Evolutionary conservation across 164 flowering plant species (phyloP).

Genomic region (Piper longum): DNA sequence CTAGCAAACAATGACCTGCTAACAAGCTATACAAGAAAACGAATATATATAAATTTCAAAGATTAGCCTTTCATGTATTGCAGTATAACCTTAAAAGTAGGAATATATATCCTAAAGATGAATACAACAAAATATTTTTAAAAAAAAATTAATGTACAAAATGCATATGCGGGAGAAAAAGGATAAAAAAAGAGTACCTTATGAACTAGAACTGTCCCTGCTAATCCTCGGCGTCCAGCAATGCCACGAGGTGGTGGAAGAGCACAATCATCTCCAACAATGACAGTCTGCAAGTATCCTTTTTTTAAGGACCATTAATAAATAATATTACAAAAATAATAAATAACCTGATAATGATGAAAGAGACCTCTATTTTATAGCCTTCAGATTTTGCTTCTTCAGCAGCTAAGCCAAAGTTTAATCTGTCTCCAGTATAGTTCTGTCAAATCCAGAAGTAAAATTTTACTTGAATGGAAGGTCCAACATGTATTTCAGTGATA

Average conservation of each 20-base stretch:
- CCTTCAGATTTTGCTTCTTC: conserved; percentile 97
- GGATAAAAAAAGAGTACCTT: conserved; percentile 32
- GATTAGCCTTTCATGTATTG: too few species aligned
- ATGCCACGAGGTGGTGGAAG: conserved; percentile 93
- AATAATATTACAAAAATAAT: not conserved
- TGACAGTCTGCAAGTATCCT: conserved; percentile 45
- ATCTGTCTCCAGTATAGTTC: conserved; percentile 96
- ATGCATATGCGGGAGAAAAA: too few species aligned
- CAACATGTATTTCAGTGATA: not conserved
- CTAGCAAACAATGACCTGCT: too few species aligned
- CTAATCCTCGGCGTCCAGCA: conserved; percentile 94
- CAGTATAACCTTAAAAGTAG: too few species aligned
- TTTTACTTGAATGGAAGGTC: not conserved
- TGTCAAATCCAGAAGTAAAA: conserved; percentile 13
- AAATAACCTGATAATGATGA: not conserved
- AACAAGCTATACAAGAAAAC: too few species aligned
- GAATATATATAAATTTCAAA: too few species aligned
- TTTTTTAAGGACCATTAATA: not conserved
- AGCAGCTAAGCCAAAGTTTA: conserved; percentile 94
- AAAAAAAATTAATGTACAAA: too few species aligned
- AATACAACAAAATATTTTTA: too few species aligned
- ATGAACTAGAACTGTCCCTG: conserved; percentile 85
- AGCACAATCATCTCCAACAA: conserved; percentile 99
- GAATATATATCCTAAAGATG: too few species aligned
- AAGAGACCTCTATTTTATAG: conserved; percentile 67